Percentiles rank a stretch among this genome's conserved stretches.
Conservation (phyloP, 2,329 filamentous ascomycete species). For the Aspergillus neotritici region DNA sequence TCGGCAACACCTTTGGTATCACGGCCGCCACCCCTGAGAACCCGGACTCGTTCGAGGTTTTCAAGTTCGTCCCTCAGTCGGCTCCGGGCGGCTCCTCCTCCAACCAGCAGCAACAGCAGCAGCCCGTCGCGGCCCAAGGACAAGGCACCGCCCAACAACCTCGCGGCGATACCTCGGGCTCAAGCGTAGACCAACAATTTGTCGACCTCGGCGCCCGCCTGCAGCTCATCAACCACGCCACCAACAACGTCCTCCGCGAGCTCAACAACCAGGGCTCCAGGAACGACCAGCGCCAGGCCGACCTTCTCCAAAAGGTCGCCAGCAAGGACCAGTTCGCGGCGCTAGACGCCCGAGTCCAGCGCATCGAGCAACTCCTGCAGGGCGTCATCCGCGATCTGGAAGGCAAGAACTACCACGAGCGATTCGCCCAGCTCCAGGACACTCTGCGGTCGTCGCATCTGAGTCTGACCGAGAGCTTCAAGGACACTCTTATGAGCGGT, state of each 20-base stretch:
- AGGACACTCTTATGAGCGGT: slow-evolving; percentile 47
- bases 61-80: slow-evolving; percentile 69
- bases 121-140: slow-evolving; percentile 22
- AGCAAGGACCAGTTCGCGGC: slow-evolving; percentile 34
- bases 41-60: slow-evolving; percentile 90
- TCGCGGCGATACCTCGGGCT: slow-evolving; percentile 38
- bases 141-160: slow-evolving; percentile 7
- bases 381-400: slow-evolving; percentile 51
- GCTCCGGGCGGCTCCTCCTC: slow-evolving; percentile 15
- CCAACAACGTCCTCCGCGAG: slow-evolving; percentile 51
- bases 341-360: slow-evolving; percentile 47
- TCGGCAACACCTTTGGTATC: slow-evolving; percentile 78
- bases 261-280: slow-evolving; percentile 48
- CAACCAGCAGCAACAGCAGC: slow-evolving; percentile 10
- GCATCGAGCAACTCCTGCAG: slow-evolving; percentile 48
- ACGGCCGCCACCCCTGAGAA: slow-evolving; percentile 84
- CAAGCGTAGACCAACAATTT: slow-evolving; percentile 57
- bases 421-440: slow-evolving; percentile 50
- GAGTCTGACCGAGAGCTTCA: slow-evolving; percentile 48
- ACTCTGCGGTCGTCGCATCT: slow-evolving; percentile 50
- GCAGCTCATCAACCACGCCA: slow-evolving; percentile 56
- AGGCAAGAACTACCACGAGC: slow-evolving; percentile 52
- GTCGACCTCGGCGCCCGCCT: slow-evolving; percentile 79
- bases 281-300: slow-evolving; percentile 51
- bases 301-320: slow-evolving; percentile 38